A percentile compares a stretch with the other conserved stretches of the same genome.
Evolutionary conservation across 1,284 basidiomycete species (phyloP).

Genomic region (Thelephora terrestris): DNA sequence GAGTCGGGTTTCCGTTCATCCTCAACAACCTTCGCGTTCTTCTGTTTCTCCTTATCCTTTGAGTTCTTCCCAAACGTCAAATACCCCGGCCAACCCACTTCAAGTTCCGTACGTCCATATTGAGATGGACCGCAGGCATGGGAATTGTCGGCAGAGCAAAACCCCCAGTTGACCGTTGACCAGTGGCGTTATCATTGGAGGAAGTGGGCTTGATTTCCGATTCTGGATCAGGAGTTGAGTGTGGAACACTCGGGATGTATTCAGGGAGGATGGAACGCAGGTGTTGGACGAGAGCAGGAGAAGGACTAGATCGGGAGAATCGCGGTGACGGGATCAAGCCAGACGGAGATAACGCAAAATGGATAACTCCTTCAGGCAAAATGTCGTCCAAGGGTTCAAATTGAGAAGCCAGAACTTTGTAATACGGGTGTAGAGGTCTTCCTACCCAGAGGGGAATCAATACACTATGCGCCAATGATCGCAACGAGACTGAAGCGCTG

Average conservation of each 20-base stretch:
- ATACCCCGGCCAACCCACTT: conserved; percentile 67
- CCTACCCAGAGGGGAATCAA: conserved; percentile 27
- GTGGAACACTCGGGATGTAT: not conserved
- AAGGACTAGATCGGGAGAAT: conserved; percentile 25
- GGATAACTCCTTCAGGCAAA: conserved; percentile 30
- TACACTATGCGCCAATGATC: too few relatives aligned
- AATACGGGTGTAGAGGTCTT: conserved; percentile 48
- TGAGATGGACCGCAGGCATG: conserved; percentile 26
- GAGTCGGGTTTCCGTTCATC: conserved; percentile 1
- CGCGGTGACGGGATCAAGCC: conserved; percentile 47
- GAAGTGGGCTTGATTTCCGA: not conserved
- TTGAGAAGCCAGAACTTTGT: conserved; percentile 33
- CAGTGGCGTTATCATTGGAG: not conserved
- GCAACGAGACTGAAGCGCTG: too few relatives aligned
- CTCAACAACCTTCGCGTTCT: not conserved
- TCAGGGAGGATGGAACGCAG: not conserved
- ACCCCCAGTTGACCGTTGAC: not conserved
- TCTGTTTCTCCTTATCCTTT: conserved; percentile 1
- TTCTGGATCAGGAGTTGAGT: not conserved
- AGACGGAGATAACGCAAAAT: conserved; percentile 43
- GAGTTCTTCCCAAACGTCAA: conserved; percentile 48
- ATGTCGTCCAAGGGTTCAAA: conserved; percentile 38
- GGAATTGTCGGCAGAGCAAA: conserved; percentile 13
- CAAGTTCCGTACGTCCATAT: conserved; percentile 44
- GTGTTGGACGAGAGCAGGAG: conserved; percentile 13